Percentiles rank a stretch among this genome's conserved stretches.
phyloP scores from a whole-genome alignment of 1,284 basidiomycete genomes.

The Ceratobasidium sp. region DNA sequence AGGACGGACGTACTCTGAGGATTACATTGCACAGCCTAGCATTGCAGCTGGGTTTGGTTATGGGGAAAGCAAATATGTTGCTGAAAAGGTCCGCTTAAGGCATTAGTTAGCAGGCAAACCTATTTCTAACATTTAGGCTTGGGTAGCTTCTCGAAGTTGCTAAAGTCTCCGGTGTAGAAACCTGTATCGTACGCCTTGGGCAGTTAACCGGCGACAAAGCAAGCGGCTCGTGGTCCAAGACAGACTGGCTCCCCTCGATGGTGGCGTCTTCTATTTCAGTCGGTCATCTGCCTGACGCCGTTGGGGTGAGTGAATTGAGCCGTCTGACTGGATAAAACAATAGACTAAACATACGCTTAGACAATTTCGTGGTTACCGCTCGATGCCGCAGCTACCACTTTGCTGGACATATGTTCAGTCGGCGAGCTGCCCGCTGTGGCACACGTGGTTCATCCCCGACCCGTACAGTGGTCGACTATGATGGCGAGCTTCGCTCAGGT shows the following conservation, averaged over 20 bases:
- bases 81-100: constrained; percentile 37
- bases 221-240: constrained; percentile 44
- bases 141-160: constrained; percentile 34
- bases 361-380: constrained; percentile 31
- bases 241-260: constrained; percentile 44
- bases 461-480: constrained; percentile 1
- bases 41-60: constrained; percentile 41
- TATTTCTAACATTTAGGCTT: not conserved
- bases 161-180: constrained; percentile 15
- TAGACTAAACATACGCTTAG: not conserved
- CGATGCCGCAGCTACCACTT: constrained; percentile 18
- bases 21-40: constrained; percentile 20
- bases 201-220: constrained; percentile 42
- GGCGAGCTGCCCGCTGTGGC: constrained; percentile 8
- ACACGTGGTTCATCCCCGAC: constrained; percentile 37
- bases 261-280: constrained; percentile 33
- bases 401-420: constrained; percentile 12
- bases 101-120: not conserved
- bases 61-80: constrained; percentile 45
- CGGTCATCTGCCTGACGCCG: constrained; percentile 33
- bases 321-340: not conserved
- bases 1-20: constrained; percentile 31
- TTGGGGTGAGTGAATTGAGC: constrained; percentile 26
- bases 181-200: constrained; percentile 43
- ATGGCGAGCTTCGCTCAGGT: constrained; percentile 13